Evolutionary conservation across 805 yeast genomes (phyloP).

Genomic region (baker's yeast (Saccharomyces cerevisiae)): DNA sequence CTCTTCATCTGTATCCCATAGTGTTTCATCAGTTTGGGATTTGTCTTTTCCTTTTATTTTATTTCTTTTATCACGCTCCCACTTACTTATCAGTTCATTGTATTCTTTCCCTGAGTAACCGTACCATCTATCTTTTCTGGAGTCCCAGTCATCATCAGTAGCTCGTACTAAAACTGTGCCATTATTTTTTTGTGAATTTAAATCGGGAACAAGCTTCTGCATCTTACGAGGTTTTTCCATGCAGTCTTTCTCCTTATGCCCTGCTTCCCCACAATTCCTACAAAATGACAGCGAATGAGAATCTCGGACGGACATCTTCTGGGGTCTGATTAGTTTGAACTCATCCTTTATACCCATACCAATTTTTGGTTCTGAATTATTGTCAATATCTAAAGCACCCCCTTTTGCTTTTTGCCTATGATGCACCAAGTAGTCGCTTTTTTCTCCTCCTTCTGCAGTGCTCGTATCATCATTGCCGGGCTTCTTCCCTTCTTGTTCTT

Average conservation of each 20-base stretch:
- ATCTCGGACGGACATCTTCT: conserved; percentile 5
- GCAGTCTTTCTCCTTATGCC: conserved; percentile 47
- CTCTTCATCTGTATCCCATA: conserved; percentile 37
- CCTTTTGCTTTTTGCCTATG: conserved; percentile 39
- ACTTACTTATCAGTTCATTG: conserved; percentile 39
- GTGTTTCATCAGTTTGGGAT: conserved; percentile 6
- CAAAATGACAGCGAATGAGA: conserved; percentile 32
- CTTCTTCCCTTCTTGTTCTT: not conserved
- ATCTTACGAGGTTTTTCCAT: conserved; percentile 45
- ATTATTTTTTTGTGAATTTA: conserved; percentile 19
- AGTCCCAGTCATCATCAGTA: conserved; percentile 42
- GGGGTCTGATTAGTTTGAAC: conserved; percentile 9
- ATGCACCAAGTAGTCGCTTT: conserved; percentile 45
- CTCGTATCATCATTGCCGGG: conserved; percentile 17
- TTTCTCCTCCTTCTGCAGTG: conserved; percentile 7
- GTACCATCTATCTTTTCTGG: conserved; percentile 73
- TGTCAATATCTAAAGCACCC: conserved; percentile 34
- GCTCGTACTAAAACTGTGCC: conserved; percentile 15
- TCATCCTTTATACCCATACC: conserved; percentile 54
- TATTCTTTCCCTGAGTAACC: conserved; percentile 66
- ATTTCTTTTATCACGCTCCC: conserved; percentile 32
- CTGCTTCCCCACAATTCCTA: conserved; percentile 49
- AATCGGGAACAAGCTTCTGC: conserved; percentile 24
- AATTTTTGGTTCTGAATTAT: conserved; percentile 42
- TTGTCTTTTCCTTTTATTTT: conserved; percentile 9